Base-by-base conservation (phyloP, 495 filamentous ascomycete species). In the Neurospora discreta region DNA sequence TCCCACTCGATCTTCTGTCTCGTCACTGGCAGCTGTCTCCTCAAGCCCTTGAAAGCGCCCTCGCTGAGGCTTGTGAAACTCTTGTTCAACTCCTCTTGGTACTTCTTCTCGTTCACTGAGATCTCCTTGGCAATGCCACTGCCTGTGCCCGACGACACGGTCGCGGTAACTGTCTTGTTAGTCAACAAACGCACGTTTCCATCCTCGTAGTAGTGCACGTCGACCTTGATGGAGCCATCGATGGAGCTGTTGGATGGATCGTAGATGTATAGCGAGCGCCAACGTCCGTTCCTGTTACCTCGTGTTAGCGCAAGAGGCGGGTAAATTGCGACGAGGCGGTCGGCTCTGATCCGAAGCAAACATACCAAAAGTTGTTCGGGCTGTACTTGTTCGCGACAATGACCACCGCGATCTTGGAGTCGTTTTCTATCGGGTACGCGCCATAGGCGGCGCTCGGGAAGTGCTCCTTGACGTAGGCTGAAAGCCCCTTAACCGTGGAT, bases 1-100 rank as follows among this genome's bases (percentile, higher is more conserved):
- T 99, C 95, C 96, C 96, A 99, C 82, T 98, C 95, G 69, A 99
- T 93, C 87, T 97, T 98, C 85, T 99, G 96, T 80, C 96, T 89
- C 72, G 95, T 98, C 46, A 99, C 91, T 9, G 96, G 96, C 78
- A 99, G 83, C 81, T 98, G 96, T 80, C 96, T 87, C 75, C 96
- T 87, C 77, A 99, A 83, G 15, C 89, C 87, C 89, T 98, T 98
- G 83, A 99, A 99, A 5, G 92, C 90, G 2, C 93, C 95, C 84
- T 99, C 95, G 76, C 92, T 93, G 80, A 98, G 84, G 72, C 85
- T 89, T 10, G 88, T 89, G 80, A 99, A 99, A 4, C 92, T 94
- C 75, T 89, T 85, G 83, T 98, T 98, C 75, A 99, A 84, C 73
- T 97, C 93, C 82, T 97, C 95, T 82, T 99, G 96, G 81, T 97